A percentile compares a stretch with the other conserved stretches of the same genome.
phyloP scores from a whole-genome alignment of 2,329 filamentous ascomycete genomes.

The Fusarium lateritium region DNA sequence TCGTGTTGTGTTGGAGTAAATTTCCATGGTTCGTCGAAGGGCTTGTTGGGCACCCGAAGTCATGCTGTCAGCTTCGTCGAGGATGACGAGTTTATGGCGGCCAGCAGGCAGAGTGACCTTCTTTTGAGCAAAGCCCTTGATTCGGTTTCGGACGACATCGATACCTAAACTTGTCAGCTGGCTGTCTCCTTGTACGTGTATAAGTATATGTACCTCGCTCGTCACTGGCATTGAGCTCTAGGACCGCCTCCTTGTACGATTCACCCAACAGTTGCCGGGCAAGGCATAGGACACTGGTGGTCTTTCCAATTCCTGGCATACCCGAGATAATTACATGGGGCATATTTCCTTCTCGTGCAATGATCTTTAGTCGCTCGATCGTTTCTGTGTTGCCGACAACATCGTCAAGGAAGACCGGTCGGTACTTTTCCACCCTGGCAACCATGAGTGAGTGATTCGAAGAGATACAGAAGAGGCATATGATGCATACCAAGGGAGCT shows the following conservation, averaged over 20 bases:
- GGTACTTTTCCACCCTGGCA: constrained; percentile 96
- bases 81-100: constrained; percentile 95
- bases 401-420: constrained; percentile 94
- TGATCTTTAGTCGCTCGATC: constrained; percentile 96
- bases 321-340: constrained; percentile 99
- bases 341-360: constrained; percentile 99
- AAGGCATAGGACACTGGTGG: constrained; percentile 93
- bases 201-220: constrained; percentile 77
- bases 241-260: constrained; percentile 95
- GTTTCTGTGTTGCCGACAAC: constrained; percentile 98
- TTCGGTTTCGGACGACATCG: constrained; percentile 95
- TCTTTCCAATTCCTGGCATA: constrained; percentile 99
- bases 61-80: constrained; percentile 99
- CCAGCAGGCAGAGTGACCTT: constrained; percentile 95
- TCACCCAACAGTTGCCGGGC: constrained; percentile 92
- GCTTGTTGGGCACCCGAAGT: constrained; percentile 97
- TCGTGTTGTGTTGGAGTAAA: constrained; percentile 94
- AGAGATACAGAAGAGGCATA: constrained; percentile 1
- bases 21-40: constrained; percentile 96
- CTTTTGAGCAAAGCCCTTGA: constrained; percentile 99
- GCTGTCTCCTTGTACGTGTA: accelerated
- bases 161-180: constrained; percentile 71
- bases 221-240: constrained; percentile 96
- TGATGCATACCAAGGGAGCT: constrained; percentile 79
- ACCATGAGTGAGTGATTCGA: constrained; percentile 42